Base-by-base conservation (phyloP, 495 filamentous ascomycete genomes). In the Extremus antarcticus region DNA sequence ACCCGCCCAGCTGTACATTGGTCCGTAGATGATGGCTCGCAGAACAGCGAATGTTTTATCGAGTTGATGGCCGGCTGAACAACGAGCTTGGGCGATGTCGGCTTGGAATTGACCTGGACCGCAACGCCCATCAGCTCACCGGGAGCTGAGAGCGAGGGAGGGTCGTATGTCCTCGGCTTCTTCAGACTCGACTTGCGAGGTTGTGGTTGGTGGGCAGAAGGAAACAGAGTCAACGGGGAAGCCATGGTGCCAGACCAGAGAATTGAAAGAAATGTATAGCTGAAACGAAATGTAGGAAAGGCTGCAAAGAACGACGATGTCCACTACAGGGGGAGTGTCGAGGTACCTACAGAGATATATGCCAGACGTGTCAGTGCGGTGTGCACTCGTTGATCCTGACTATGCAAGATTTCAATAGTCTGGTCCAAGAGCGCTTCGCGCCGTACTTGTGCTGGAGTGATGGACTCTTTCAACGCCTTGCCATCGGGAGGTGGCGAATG, bases 21-120 rank as follows among this genome's bases (percentile, higher is more conserved):
- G 32, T 3, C 24, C n/a, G 22, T 21, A 16, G 46, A 48, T 13
- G 23, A 17, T 22, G 58, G 50, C 25, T 58, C 59, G 47, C 59
- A 62, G 24, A 62, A 58, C 9, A 62, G 50, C 1, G 59, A 57
- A 29, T 62, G 59, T 47, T 62, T 62, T 49, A 58, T 55, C 7
- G 25, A 43, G 25, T 55, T 23, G 17, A 20, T 32, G 2, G 55
- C 54, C 13, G 59, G 55, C 20, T 40, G 50, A 1, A 62, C 43
- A 13, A 35, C 25, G 13, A 53, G 45, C 17, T 47, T 7, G 16
- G 48, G 29, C 22, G 38, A 25, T 16, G 3, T 35, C 24, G 38
- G 19, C 1, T 15, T 20, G 1, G 55, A 3, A 8, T 23, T 50
- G 45, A 62, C 24, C 25, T 58, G 50, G 1, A 62, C n/a, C 19